Conservation (phyloP, 1,284 basidiomycete species). For the Austroboletus novae-zelandiae region DNA sequence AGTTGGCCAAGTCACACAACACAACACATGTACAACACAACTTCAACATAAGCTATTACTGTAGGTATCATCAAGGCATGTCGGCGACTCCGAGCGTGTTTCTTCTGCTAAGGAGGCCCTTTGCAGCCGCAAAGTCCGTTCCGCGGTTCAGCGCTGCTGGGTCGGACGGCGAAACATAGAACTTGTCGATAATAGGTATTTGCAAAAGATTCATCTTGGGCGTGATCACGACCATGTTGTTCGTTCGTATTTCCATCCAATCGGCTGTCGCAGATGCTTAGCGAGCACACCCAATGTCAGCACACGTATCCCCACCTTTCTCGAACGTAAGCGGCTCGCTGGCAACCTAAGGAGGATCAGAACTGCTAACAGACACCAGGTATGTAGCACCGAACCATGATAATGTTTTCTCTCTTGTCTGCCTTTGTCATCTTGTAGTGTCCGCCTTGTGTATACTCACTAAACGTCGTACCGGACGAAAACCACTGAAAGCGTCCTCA, state of each 20-base stretch:
- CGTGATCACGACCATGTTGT: conserved; percentile 89
- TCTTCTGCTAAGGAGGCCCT: conserved; percentile 63
- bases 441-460: conserved; percentile 84
- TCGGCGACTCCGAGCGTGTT: conserved; percentile 26
- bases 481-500: conserved; percentile 66
- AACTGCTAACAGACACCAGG: not conserved
- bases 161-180: conserved; percentile 77
- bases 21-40: conserved; percentile 6
- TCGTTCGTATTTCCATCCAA: conserved; percentile 97
- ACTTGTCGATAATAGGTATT: conserved; percentile 92
- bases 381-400: conserved; percentile 55
- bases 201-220: conserved; percentile 93
- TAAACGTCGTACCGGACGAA: conserved; percentile 92
- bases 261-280: conserved; percentile 52
- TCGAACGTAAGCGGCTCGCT: conserved; percentile 94
- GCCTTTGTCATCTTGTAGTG: conserved; percentile 95
- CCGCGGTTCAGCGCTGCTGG: conserved; percentile 60
- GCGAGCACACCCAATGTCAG: not conserved
- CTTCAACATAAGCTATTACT: not conserved
- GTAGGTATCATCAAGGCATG: conserved; percentile 14
- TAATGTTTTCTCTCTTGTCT: conserved; percentile 94
- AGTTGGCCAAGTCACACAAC: conserved; percentile 2
- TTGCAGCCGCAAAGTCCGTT: conserved; percentile 74
- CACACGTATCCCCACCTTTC: conserved; percentile 54
- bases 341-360: conserved; percentile 55